Evolutionary conservation across 2,329 filamentous ascomycete species (phyloP), one percentile per base, ranked within the genome.

Genomic region (Bertia moriformis): DNA sequence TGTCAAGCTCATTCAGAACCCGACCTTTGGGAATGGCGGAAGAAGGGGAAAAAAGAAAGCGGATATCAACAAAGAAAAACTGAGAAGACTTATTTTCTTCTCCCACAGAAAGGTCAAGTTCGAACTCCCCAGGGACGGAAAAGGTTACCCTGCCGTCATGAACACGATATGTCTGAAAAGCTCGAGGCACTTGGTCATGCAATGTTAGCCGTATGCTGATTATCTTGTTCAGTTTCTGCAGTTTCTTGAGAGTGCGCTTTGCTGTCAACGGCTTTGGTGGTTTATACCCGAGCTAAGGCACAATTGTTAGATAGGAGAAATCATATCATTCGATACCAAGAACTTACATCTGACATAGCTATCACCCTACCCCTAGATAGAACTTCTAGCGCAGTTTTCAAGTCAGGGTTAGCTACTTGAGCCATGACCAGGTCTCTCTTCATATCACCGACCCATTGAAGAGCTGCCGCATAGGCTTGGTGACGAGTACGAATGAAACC

Each of bases 61-160:
- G 65, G 41, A 78, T 58, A 46, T 79, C 74, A 41, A 79, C 68
- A 47, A 79, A 76, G 45, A 67, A 77, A 51, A 76, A 78, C 40
- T 71, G 71, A 4, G 70, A 67, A 7, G 60, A 51, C 4, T 61
- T 55, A 38, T 70, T 65, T 47, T 78, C 72, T 41, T 71, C 67
- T 15, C 69, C 71, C 36, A 78, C 65, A 3, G 73, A 69, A 38
- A 80, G 62, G 49, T 78, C 74, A 27, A 79, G 61, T 49, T 79
- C 74, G 48, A 79, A 77, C 49, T 78, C 73, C 30, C 59, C 57
- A 12, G 62, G 59, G 4, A 79, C 64, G 14, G 55, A 55, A 47
- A 79, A 80, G 1, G 73, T 79, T 5, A 67, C 74, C 20, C 73
- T 64, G 19, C 75, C 75, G 48, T 73, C 66, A 35, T 66, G 65